Evolutionary conservation across 2,329 filamentous ascomycete genomes (phyloP), one percentile per base, ranked within the genome.

Genomic region (Stachybotrys elegans): DNA sequence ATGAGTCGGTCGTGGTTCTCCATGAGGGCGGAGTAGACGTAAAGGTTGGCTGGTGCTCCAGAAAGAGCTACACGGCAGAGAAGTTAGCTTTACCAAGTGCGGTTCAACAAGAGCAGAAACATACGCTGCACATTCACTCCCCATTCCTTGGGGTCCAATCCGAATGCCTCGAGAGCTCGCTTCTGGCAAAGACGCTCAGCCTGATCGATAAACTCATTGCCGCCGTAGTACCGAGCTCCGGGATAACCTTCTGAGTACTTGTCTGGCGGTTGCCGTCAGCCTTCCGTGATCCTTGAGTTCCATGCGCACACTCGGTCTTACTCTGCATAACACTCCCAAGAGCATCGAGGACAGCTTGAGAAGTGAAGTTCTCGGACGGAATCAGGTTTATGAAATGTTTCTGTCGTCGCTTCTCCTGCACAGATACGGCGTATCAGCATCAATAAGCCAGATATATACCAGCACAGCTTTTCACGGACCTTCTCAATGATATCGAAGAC

Each of bases 161-260:
- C 82, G 66, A 95, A 97, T 1, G 92, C 83, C 68, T 95, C 82
- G 12, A 97, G 74, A 16, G 93, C 93, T 58, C 92, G 83, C 63
- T 88, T 78, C 71, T 97, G 93, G 69, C 92, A 97, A 39, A 95
- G 74, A 38, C 85, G 75, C 72, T 97, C 92, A 6, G 92, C 81
- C 59, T 89, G 80, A 60, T 97, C 92, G 59, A 97, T 97, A 67
- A 91, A 90, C 69, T 96, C 87, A 66, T 97, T 97, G 52, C 92
- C 92, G 43, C 92, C 92, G 62, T 97, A 97, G 72, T 97, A 97
- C 62, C 92, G 79, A 48, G 92, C 92, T 45, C 93, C 93, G 23
- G 92, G 93, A 59, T 98, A 98, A 42, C 93, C 93, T 68, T 98
- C 93, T 1, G 93, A 97, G 72, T 98, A 98, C 68, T 98, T 97